These are phyloP conservation scores for Venturia oleaginea DNA, from an alignment of 2,329 filamentous ascomycete species.

Conservation along the genomic window DNA sequence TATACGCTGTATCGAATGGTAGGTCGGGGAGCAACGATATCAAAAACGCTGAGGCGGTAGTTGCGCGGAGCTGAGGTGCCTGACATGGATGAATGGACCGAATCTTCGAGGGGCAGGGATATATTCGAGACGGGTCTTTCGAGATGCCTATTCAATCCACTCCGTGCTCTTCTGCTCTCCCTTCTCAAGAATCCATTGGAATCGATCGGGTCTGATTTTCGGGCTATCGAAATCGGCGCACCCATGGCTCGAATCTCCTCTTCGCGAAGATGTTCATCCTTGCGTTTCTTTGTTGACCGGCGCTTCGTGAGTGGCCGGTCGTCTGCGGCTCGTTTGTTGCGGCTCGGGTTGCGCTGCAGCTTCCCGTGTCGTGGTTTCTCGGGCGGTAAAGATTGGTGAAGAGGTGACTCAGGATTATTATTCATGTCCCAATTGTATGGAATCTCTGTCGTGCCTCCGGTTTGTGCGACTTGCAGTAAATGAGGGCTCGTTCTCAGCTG, in stretches of 20 bases:
- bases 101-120: constrained; percentile 65
- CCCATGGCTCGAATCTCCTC: constrained; percentile 84
- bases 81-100: constrained; percentile 68
- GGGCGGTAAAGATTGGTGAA: constrained; percentile 27
- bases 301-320: constrained; percentile 51
- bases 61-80: constrained; percentile 64
- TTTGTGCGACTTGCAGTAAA: constrained; percentile 33
- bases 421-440: constrained; percentile 28
- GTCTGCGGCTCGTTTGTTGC: constrained; percentile 47
- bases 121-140: constrained; percentile 60
- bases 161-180: constrained; percentile 58
- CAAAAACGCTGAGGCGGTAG: constrained; percentile 72
- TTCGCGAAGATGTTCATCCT: constrained; percentile 69
- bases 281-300: constrained; percentile 64
- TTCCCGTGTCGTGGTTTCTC: constrained; percentile 32
- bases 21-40: constrained; percentile 76
- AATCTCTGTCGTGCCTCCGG: constrained; percentile 28
- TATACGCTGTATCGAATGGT: constrained; percentile 61
- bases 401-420: constrained; percentile 14
- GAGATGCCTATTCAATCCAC: constrained; percentile 45
- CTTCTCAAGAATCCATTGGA: constrained; percentile 51
- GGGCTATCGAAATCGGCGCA: constrained; percentile 52
- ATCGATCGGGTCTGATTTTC: constrained; percentile 48
- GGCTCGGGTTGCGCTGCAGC: constrained; percentile 37
- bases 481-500: constrained; percentile 38